Percentiles rank a stretch among this genome's conserved stretches.
Evolutionary conservation across 345 rosid genomes (phyloP).

Genomic region (Luvunga scandens): DNA sequence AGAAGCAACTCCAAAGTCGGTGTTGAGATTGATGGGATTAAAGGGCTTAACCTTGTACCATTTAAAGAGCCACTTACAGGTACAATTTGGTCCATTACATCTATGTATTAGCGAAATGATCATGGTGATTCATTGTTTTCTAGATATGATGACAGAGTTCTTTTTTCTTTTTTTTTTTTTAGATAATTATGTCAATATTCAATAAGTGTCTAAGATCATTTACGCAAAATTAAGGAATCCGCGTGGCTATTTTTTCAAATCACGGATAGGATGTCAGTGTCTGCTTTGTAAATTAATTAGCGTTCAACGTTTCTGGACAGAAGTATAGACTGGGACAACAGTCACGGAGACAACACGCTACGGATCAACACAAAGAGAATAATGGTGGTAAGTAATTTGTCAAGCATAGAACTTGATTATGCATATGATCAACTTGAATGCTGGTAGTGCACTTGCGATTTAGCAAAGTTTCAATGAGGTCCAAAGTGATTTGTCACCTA

Average conservation of each 20-base stretch:
- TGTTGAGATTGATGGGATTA: conserved; percentile 77
- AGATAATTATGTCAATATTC: background rate
- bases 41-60: conserved; percentile 94
- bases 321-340: conserved; percentile 88
- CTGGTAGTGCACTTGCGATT: too few relatives aligned
- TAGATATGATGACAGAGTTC: background rate
- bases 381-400: conserved; percentile 35
- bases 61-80: conserved; percentile 96
- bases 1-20: conserved; percentile 97
- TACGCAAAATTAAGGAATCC: too few relatives aligned
- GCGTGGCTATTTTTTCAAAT: too few relatives aligned
- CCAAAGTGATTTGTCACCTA: too few relatives aligned
- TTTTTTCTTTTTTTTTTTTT: background rate
- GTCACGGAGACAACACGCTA: conserved; percentile 36
- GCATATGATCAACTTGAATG: too few relatives aligned
- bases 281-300: background rate
- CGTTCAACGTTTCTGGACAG: conserved; percentile 30
- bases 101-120: too few relatives aligned
- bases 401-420: too few relatives aligned
- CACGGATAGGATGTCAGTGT: too few relatives aligned
- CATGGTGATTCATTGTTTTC: background rate
- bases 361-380: conserved; percentile 40
- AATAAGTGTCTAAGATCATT: too few relatives aligned
- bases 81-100: conserved; percentile 1
- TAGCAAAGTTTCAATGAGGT: too few relatives aligned